These are phyloP conservation scores for Stachybotrys chlorohalonatus DNA, from an alignment of 2,329 filamentous ascomycete species.

Conservation along the genomic window DNA sequence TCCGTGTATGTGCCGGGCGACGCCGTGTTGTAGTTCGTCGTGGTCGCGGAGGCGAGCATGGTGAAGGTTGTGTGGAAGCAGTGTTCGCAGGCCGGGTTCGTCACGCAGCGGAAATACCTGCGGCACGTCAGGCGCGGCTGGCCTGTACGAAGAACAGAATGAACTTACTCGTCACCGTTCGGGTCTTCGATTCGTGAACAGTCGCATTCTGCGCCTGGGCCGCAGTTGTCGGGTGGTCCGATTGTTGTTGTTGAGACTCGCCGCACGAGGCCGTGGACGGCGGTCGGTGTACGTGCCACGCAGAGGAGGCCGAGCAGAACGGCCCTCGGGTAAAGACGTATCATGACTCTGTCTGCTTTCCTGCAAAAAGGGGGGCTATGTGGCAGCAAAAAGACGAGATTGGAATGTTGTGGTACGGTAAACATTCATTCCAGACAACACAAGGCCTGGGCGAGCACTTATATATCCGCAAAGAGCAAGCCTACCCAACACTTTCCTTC, in stretches of 20 bases:
- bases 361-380: background rate
- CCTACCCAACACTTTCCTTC: background rate
- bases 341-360: background rate
- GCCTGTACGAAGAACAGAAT: background rate
- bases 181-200: slow-evolving; percentile 14
- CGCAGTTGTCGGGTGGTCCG: slow-evolving; percentile 6
- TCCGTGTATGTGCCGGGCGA: slow-evolving; percentile 14
- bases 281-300: background rate
- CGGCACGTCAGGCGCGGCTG: too few relatives aligned
- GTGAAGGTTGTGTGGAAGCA: slow-evolving; percentile 11
- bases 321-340: background rate
- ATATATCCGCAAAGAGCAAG: background rate
- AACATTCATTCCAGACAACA: too few relatives aligned
- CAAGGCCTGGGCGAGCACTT: background rate
- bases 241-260: background rate
- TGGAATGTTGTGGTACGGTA: too few relatives aligned
- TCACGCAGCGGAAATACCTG: slow-evolving; percentile 17
- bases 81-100: slow-evolving; percentile 13
- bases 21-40: slow-evolving; percentile 14
- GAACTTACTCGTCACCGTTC: slow-evolving; percentile 10
- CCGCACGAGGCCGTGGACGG: background rate
- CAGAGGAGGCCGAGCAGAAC: background rate
- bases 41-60: slow-evolving; percentile 2
- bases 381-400: too few relatives aligned
- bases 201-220: slow-evolving; percentile 15